phyloP scores from a whole-genome alignment of 768 basidiomycete species.

The Russula foetens region DNA sequence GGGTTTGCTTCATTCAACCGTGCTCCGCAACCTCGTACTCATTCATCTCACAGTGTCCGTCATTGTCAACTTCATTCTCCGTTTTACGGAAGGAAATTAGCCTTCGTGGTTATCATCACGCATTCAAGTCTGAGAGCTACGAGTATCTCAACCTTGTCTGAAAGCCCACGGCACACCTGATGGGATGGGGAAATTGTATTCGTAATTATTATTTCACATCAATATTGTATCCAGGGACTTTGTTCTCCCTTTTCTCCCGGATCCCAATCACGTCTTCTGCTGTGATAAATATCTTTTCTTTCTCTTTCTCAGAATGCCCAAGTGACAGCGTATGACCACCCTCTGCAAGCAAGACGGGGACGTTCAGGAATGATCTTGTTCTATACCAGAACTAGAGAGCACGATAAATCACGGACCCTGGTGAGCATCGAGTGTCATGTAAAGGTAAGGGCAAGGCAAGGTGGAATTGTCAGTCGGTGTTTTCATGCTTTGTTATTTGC shows the following conservation, averaged over 20 bases:
- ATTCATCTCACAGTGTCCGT: constrained; percentile 57
- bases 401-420: too few relatives aligned
- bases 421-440: too few relatives aligned
- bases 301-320: too few relatives aligned
- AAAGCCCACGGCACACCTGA: background rate
- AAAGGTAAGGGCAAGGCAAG: too few relatives aligned
- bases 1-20: constrained; percentile 34
- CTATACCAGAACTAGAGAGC: too few relatives aligned
- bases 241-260: background rate
- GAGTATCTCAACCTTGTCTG: background rate
- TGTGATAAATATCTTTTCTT: too few relatives aligned
- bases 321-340: too few relatives aligned
- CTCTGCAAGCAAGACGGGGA: too few relatives aligned
- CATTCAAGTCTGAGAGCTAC: background rate
- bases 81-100: constrained; percentile 44
- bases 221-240: background rate
- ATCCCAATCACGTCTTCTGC: too few relatives aligned
- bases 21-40: constrained; percentile 5
- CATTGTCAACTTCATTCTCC: constrained; percentile 76
- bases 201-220: constrained; percentile 2
- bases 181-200: constrained; percentile 1
- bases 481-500: too few relatives aligned
- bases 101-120: background rate
- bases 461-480: too few relatives aligned
- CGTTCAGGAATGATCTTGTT: too few relatives aligned